Percentiles rank a stretch among this genome's conserved stretches.
These are phyloP conservation scores for Diplodia seriata DNA, from an alignment of 2,329 filamentous ascomycete species.

Conservation along the genomic window DNA sequence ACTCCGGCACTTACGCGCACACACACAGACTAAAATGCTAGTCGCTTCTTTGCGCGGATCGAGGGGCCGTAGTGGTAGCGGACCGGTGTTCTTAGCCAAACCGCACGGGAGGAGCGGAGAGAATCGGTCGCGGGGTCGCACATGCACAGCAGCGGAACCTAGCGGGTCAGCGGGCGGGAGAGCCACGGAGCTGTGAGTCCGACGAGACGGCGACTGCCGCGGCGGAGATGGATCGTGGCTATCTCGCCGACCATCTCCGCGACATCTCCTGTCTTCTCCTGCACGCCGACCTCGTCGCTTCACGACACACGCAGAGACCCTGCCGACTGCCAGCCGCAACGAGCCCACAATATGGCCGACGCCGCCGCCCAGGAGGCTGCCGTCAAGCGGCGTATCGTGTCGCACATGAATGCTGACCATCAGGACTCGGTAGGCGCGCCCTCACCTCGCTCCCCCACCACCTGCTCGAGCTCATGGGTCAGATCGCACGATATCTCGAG, in stretches of 20 bases:
- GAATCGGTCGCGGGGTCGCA: neutral
- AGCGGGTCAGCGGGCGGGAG: constrained; percentile 9
- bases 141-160: neutral
- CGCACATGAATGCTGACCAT: constrained; percentile 90
- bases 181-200: neutral
- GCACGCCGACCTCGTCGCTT: neutral
- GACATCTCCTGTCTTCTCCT: constrained; percentile 3
- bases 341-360: constrained; percentile 38
- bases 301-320: constrained; percentile 3
- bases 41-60: neutral
- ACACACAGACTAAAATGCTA: neutral
- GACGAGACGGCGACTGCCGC: neutral
- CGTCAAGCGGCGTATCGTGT: constrained; percentile 68
- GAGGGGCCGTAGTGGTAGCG: constrained; percentile 1
- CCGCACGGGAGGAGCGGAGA: constrained; percentile 19
- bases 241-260: constrained; percentile 19
- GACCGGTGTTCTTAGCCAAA: constrained; percentile 5
- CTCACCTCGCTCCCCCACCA: constrained; percentile 2
- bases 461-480: constrained; percentile 31
- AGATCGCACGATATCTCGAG: constrained; percentile 75
- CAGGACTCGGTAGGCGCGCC: constrained; percentile 62
- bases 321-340: neutral
- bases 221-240: constrained; percentile 23
- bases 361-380: constrained; percentile 53
- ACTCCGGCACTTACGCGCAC: neutral